phyloP scores from a whole-genome alignment of 352 stramenopile genomes.

The Phytophthora pini region DNA sequence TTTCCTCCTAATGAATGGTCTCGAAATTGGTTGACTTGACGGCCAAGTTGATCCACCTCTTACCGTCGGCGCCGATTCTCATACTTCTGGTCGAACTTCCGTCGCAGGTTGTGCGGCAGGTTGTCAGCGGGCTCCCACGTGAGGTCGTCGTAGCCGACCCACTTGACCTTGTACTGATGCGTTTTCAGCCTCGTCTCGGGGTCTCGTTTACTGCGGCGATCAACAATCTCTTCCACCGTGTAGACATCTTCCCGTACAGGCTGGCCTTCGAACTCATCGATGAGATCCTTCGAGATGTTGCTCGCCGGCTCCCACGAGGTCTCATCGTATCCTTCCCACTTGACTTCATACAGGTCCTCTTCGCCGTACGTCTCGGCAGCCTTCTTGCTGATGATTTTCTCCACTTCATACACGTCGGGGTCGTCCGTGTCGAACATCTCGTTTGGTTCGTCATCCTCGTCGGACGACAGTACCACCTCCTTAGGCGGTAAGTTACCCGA shows the following conservation, averaged over 20 bases:
- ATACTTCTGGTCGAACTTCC: slow-evolving; percentile 84
- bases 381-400: slow-evolving; percentile 72
- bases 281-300: slow-evolving; percentile 83
- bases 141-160: slow-evolving; percentile 82
- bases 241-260: slow-evolving; percentile 81
- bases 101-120: slow-evolving; percentile 76
- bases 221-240: slow-evolving; percentile 73
- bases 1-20: neutral
- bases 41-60: neutral
- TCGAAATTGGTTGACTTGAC: neutral
- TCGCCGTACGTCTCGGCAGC: slow-evolving; percentile 54
- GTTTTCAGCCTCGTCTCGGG: slow-evolving; percentile 70
- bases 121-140: slow-evolving; percentile 85
- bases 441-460: slow-evolving; percentile 77
- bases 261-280: slow-evolving; percentile 81
- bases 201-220: slow-evolving; percentile 74
- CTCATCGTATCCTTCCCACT: slow-evolving; percentile 85
- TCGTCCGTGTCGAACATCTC: slow-evolving; percentile 83
- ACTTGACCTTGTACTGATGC: slow-evolving; percentile 87
- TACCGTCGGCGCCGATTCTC: slow-evolving; percentile 38
- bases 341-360: slow-evolving; percentile 77
- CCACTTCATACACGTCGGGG: slow-evolving; percentile 85
- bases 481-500: slow-evolving; percentile 64
- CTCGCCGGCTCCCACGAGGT: slow-evolving; percentile 77
- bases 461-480: slow-evolving; percentile 68